These are phyloP conservation scores for Aspergillus tubingensis DNA, from an alignment of 2,329 filamentous ascomycete species.

Conservation along the genomic window DNA sequence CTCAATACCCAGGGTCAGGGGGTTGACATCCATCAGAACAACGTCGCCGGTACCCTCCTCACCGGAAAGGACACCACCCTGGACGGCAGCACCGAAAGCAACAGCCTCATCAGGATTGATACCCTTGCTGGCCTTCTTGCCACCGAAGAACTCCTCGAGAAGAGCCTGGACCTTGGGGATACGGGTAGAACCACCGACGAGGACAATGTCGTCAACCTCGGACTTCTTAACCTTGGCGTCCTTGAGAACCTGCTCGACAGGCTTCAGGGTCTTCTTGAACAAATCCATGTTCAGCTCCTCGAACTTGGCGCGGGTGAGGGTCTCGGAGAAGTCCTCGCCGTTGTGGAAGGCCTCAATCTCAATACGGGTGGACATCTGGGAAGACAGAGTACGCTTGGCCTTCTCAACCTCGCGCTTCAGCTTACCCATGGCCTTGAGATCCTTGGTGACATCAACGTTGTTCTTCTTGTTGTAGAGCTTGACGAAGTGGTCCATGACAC, in stretches of 20 bases:
- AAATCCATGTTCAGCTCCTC: constrained; percentile 99
- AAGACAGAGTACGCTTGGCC: constrained; percentile 97
- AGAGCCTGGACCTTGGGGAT: constrained; percentile 96
- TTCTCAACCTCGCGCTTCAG: constrained; percentile 99
- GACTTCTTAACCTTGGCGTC: constrained; percentile 96
- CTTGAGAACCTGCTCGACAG: constrained; percentile 97
- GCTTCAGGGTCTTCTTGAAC: constrained; percentile 99
- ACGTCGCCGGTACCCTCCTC: constrained; percentile 78
- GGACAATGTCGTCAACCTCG: constrained; percentile 93
- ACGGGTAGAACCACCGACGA: constrained; percentile 98
- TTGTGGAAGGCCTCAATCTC: constrained; percentile 98
- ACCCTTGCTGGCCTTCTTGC: constrained; percentile 98
- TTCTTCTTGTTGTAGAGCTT: constrained; percentile 99
- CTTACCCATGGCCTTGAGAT: constrained; percentile 98
- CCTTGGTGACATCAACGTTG: constrained; percentile 86
- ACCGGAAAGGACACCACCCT: constrained; percentile 91
- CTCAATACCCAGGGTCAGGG: constrained; percentile 93
- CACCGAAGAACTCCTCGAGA: constrained; percentile 91
- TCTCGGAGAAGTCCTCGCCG: constrained; percentile 98
- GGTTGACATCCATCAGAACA: constrained; percentile 97
- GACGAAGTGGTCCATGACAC: constrained; percentile 92
- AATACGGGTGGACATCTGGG: constrained; percentile 88
- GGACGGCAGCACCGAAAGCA: constrained; percentile 94
- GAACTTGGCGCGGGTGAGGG: constrained; percentile 96
- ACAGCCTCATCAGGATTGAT: constrained; percentile 99